Evolutionary conservation across 306 rosid species (phyloP).

Genomic region (Trifolium subterraneum): DNA sequence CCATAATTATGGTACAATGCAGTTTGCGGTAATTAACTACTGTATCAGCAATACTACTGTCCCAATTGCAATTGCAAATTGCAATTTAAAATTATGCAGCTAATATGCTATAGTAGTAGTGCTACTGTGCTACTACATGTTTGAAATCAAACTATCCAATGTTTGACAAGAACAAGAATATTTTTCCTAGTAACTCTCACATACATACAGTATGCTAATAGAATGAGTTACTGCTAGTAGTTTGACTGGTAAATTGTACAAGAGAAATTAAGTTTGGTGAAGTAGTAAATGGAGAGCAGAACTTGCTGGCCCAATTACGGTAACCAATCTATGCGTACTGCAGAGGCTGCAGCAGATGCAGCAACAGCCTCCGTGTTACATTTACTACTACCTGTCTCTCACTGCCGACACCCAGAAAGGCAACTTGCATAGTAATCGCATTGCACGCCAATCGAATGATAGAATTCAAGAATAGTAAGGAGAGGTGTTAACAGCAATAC

Average conservation of each 20-base stretch:
- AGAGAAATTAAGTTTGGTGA: slow-evolving; percentile 35
- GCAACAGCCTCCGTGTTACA: slow-evolving; percentile 23
- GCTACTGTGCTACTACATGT: no score
- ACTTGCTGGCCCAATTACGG: neutral
- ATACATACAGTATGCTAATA: neutral
- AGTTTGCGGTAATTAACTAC: no score
- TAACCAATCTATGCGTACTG: neutral
- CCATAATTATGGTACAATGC: no score
- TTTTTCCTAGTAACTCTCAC: neutral
- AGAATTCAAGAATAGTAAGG: slow-evolving; percentile 5
- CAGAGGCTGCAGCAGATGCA: slow-evolving; percentile 19
- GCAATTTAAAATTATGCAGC: no score
- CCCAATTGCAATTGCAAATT: neutral
- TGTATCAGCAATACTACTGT: no score
- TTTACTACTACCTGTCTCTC: neutral
- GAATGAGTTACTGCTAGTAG: neutral
- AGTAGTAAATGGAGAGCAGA: slow-evolving; percentile 29
- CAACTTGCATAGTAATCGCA: no score
- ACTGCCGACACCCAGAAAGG: neutral
- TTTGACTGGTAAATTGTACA: neutral
- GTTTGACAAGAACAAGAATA: neutral
- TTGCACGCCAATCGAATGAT: slow-evolving; percentile 31
- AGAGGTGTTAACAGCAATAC: neutral
- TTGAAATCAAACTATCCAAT: neutral
- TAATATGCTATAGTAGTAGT: no score